These are phyloP conservation scores for Epichloe brachyelytri DNA, from an alignment of 2,329 filamentous ascomycete species.

Conservation along the genomic window DNA sequence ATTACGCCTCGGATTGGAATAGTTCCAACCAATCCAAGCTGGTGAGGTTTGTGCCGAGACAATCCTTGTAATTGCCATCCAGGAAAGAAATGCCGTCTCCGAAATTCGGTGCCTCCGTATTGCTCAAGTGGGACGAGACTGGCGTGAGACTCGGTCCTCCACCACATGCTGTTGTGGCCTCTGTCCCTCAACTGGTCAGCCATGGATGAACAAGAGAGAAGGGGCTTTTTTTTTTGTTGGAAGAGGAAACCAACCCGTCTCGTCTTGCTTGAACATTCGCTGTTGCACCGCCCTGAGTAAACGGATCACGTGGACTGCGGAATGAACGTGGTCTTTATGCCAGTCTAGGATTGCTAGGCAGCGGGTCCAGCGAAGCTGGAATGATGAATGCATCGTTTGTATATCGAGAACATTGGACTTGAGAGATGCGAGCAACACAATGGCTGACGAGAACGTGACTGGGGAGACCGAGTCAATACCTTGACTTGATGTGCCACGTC, in stretches of 20 bases:
- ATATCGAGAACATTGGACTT: not conserved
- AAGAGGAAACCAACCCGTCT: not conserved
- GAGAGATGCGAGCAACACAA: not conserved
- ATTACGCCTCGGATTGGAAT: not conserved
- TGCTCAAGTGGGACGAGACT: not conserved
- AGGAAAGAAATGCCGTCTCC: not conserved
- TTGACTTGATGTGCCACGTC: not conserved
- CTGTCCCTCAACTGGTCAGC: not conserved
- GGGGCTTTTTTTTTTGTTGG: not conserved
- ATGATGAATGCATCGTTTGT: not conserved
- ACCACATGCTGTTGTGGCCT: not conserved
- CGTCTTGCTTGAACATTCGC: not conserved
- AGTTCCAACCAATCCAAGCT: conserved; percentile 1
- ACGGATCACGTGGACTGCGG: not conserved
- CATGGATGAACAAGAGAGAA: not conserved
- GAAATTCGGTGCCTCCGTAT: not conserved
- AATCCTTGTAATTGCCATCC: not conserved
- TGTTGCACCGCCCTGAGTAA: not conserved
- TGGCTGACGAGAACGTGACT: conserved; percentile 2
- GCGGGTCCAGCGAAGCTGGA: not conserved
- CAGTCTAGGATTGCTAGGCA: not conserved
- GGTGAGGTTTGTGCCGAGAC: not conserved
- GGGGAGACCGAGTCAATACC: not conserved
- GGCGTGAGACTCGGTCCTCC: not conserved
- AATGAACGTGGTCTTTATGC: not conserved